Evolutionary conservation across 164 flowering plant species (phyloP).

Genomic region (Akebia trifoliata): DNA sequence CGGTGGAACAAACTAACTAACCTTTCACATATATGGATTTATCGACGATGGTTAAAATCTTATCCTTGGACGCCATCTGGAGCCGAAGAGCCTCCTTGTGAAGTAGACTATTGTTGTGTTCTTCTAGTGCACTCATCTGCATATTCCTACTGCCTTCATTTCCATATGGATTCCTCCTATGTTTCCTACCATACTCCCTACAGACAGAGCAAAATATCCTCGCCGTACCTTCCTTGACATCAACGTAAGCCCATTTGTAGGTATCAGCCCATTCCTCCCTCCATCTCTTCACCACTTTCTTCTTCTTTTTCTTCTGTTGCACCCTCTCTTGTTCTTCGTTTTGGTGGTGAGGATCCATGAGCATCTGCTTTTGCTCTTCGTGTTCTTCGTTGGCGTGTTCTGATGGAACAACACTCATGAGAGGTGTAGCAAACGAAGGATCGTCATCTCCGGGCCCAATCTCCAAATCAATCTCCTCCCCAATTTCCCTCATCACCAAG

Average conservation of each 20-base stretch:
- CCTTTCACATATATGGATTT: constrained; percentile 90
- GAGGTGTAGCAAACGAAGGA: constrained; percentile 63
- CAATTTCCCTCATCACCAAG: constrained; percentile 76
- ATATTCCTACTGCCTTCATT: constrained; percentile 99
- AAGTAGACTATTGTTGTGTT: constrained; percentile 94
- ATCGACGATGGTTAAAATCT: constrained; percentile 53
- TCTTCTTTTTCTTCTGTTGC: constrained; percentile 72
- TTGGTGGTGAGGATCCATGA: constrained; percentile 48
- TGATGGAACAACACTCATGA: constrained; percentile 56
- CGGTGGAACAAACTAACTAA: constrained; percentile 19
- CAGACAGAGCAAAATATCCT: constrained; percentile 97
- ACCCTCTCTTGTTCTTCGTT: constrained; percentile 68
- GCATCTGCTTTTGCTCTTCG: constrained; percentile 67
- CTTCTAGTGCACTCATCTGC: constrained; percentile 99
- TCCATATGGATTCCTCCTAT: constrained; percentile 94
- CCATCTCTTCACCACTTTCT: constrained; percentile 98
- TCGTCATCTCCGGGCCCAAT: constrained; percentile 93
- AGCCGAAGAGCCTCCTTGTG: constrained; percentile 98
- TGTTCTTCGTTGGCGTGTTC: constrained; percentile 68
- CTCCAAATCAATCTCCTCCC: constrained; percentile 95
- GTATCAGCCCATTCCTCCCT: constrained; percentile 99
- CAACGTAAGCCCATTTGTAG: constrained; percentile 97
- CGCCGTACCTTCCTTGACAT: constrained; percentile 86
- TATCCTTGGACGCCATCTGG: constrained; percentile 94
- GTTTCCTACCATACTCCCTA: constrained; percentile 92